Percentiles rank a stretch among this genome's conserved stretches.
These are phyloP conservation scores for Boletus eberwhitei DNA, from an alignment of 768 basidiomycete genomes.

Conservation along the genomic window DNA sequence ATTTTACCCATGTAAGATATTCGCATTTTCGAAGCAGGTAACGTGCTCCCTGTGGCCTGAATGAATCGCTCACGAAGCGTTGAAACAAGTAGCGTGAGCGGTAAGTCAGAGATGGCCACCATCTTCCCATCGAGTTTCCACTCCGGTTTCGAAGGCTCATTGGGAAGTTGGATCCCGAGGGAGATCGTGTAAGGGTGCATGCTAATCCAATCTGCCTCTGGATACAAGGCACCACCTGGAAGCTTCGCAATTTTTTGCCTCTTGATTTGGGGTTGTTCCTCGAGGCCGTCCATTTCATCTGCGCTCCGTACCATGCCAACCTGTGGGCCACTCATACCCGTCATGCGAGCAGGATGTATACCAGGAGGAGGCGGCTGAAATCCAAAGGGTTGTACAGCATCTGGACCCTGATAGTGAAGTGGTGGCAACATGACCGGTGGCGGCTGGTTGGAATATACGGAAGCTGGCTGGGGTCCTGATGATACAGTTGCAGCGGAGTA, in stretches of 20 bases:
- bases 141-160: slow-evolving; percentile 79
- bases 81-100: slow-evolving; percentile 80
- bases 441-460: slow-evolving; percentile 55
- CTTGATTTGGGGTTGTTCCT: slow-evolving; percentile 79
- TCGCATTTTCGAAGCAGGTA: slow-evolving; percentile 77
- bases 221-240: slow-evolving; percentile 78
- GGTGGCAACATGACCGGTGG: slow-evolving; percentile 78
- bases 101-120: slow-evolving; percentile 77
- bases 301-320: slow-evolving; percentile 74
- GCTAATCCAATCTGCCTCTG: slow-evolving; percentile 85
- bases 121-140: slow-evolving; percentile 87
- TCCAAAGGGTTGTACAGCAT: slow-evolving; percentile 74
- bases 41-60: slow-evolving; percentile 70
- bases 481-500: slow-evolving; percentile 86
- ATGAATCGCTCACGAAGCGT: slow-evolving; percentile 88
- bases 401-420: slow-evolving; percentile 79
- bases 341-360: slow-evolving; percentile 67
- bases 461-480: slow-evolving; percentile 89
- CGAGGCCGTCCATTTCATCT: slow-evolving; percentile 76
- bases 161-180: slow-evolving; percentile 79
- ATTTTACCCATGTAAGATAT: slow-evolving; percentile 80
- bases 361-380: slow-evolving; percentile 68
- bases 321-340: slow-evolving; percentile 56
- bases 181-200: slow-evolving; percentile 93
- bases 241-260: slow-evolving; percentile 83